Percentiles rank a stretch among this genome's conserved stretches.
Conservation (phyloP, 164 flowering plant genomes). For the Protea cynaroides region DNA sequence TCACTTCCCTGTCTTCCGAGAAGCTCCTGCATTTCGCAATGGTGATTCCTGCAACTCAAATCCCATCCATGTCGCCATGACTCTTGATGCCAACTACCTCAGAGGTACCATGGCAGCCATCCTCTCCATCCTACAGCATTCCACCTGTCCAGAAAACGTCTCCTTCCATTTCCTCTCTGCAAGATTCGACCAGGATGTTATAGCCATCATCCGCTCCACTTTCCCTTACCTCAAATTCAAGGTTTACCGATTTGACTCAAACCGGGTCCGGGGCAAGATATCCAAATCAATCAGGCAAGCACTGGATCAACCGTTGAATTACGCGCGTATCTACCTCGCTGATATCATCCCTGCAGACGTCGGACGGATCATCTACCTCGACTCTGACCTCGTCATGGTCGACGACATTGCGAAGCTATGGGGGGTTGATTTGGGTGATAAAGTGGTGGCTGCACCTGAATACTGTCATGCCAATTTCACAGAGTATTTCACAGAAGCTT, state of each 20-base stretch:
- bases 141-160: conserved; percentile 63
- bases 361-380: conserved; percentile 20
- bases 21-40: conserved; percentile 67
- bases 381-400: conserved; percentile 22
- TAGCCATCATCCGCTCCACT: conserved; percentile 36
- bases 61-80: conserved; percentile 56
- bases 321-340: conserved; percentile 23
- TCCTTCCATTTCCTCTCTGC: conserved; percentile 56
- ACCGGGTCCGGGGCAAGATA: conserved; percentile 5
- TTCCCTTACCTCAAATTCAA: conserved; percentile 62
- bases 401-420: conserved; percentile 23
- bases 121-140: conserved; percentile 57
- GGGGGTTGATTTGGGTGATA: conserved; percentile 2
- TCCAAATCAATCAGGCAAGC: conserved; percentile 18
- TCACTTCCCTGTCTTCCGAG: conserved; percentile 43
- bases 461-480: conserved; percentile 30
- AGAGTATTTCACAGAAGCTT: conserved; percentile 18
- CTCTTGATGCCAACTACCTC: conserved; percentile 60
- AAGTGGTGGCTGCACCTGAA: conserved; percentile 23
- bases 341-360: conserved; percentile 13
- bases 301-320: conserved; percentile 23
- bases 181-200: conserved; percentile 24
- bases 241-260: conserved; percentile 44
- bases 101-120: conserved; percentile 74
- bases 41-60: conserved; percentile 31